Conservation (phyloP, 805 yeast species). For the Candida glaebosa region DNA sequence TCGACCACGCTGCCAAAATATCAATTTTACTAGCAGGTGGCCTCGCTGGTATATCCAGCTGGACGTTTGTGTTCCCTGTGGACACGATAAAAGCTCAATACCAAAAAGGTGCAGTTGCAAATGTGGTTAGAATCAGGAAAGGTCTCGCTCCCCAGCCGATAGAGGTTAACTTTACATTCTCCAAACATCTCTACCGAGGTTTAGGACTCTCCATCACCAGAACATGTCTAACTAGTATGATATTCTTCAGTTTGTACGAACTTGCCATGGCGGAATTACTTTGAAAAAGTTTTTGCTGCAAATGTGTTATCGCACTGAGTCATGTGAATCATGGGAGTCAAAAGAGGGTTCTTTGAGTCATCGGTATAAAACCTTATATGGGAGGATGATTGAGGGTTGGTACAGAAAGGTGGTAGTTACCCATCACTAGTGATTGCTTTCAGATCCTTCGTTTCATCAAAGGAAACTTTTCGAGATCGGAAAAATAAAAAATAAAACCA, state of each 20-base stretch:
- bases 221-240: slow-evolving; percentile 4
- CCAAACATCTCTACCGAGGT: slow-evolving; percentile 1
- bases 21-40: slow-evolving; percentile 2
- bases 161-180: neutral
- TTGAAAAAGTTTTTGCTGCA: neutral
- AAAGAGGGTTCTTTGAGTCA: too few relatives aligned
- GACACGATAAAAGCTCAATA: slow-evolving; percentile 1
- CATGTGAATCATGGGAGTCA: neutral
- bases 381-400: neutral
- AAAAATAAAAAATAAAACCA: too few relatives aligned
- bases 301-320: neutral
- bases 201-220: neutral
- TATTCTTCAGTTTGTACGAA: slow-evolving; percentile 2
- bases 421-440: too few relatives aligned
- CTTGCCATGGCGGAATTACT: neutral
- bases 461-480: too few relatives aligned
- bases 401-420: neutral
- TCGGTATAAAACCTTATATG: neutral
- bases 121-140: neutral
- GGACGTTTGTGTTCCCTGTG: neutral
- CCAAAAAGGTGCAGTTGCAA: neutral
- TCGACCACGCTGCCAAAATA: neutral
- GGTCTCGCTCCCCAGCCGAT: neutral
- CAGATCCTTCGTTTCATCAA: too few relatives aligned
- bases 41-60: slow-evolving; percentile 1